Conservation (phyloP, 2,329 filamentous ascomycete genomes). For the Pseudogymnoascus sp. region DNA sequence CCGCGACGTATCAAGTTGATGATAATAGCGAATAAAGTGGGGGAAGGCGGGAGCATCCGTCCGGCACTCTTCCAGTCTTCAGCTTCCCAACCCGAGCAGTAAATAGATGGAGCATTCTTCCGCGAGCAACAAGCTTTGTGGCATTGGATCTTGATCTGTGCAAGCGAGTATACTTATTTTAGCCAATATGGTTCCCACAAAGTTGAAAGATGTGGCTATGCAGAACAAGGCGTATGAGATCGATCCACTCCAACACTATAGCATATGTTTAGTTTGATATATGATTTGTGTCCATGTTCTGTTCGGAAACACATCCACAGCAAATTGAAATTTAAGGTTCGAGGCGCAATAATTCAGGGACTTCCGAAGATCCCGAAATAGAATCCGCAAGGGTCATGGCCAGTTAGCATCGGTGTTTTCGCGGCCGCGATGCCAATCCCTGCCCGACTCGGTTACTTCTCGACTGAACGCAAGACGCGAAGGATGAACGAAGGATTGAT, state of each 20-base stretch:
- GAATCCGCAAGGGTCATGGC: neutral
- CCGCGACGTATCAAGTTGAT: neutral
- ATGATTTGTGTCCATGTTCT: neutral
- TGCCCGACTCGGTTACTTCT: neutral
- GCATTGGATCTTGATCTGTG: neutral
- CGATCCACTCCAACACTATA: neutral
- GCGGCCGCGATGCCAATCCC: neutral
- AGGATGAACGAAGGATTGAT: neutral
- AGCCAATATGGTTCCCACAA: neutral
- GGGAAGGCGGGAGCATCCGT: neutral
- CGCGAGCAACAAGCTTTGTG: neutral
- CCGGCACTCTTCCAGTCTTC: neutral
- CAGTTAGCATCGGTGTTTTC: neutral
- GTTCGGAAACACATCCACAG: neutral
- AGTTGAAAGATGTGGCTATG: neutral
- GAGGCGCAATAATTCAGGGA: neutral
- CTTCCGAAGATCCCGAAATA: neutral
- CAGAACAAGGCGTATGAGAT: neutral
- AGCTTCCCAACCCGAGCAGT: neutral
- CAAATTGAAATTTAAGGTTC: slow-evolving; percentile 3
- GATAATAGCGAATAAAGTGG: neutral
- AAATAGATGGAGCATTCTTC: neutral
- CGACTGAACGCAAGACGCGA: neutral
- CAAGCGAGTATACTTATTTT: neutral
- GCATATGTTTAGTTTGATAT: neutral